Percentiles rank a stretch among this genome's conserved stretches.
phyloP scores from a whole-genome alignment of 371 early-diverging fungal species.

The Circinella umbellata region DNA sequence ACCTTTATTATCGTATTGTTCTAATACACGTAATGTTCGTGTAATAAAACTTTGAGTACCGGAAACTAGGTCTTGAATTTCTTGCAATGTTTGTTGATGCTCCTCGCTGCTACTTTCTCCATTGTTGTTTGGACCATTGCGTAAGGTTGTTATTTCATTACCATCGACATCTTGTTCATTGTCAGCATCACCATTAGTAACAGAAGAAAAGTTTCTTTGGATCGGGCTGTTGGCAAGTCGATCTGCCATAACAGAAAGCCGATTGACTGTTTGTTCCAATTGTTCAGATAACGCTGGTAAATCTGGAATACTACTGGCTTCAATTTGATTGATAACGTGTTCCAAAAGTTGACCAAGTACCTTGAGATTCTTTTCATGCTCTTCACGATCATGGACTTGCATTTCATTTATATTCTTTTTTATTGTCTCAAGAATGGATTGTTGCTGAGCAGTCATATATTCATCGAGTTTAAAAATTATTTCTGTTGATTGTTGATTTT shows the following conservation, averaged over 20 bases:
- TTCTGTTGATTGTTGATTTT: not conserved
- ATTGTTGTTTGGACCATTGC: no score
- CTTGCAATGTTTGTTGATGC: constrained; percentile 17
- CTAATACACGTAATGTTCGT: constrained; percentile 38
- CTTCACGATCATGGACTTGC: constrained; percentile 31
- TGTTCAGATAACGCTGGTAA: constrained; percentile 25
- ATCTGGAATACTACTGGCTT: constrained; percentile 37
- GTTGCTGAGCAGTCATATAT: not conserved
- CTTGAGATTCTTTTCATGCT: constrained; percentile 42
- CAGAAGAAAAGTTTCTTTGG: constrained; percentile 20
- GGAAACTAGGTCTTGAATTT: constrained; percentile 34
- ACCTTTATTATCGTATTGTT: constrained; percentile 35
- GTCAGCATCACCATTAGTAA: not conserved
- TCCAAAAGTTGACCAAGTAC: constrained; percentile 44
- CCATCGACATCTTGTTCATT: no score
- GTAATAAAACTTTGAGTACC: constrained; percentile 49
- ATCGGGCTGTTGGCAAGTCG: not conserved
- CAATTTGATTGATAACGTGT: constrained; percentile 41
- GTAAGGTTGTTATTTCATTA: no score
- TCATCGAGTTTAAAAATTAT: not conserved
- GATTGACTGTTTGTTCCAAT: constrained; percentile 39
- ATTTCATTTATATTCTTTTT: constrained; percentile 10
- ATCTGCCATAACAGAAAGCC: constrained; percentile 7
- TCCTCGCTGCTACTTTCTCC: constrained; percentile 4
- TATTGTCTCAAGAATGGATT: not conserved